Base-by-base conservation (phyloP, 306 rosid genomes). In the Myrica gale region DNA sequence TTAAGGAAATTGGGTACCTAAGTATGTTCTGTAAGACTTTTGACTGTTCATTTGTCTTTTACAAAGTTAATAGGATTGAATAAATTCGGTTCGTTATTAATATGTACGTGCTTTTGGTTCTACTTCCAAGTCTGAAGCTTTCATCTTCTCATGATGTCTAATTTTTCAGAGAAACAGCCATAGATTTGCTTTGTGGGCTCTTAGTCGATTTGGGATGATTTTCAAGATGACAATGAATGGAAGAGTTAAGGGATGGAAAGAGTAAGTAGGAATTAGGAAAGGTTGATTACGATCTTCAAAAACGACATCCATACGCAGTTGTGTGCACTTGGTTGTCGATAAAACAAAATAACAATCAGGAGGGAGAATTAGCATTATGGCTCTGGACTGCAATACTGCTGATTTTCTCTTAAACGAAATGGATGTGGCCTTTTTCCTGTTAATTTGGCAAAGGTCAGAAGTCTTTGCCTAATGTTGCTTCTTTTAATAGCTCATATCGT, bases 391-490 rank as follows among this genome's bases (percentile, higher is more conserved):
- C 45, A 56, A 47, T n/a, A 68, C 55, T 26, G 39, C 69, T 47
- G 48, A 75, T 39, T 57, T 65, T n/a, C 60, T 57, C 74, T 21
- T 41, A 58, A 74, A 54, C 74, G 43, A 58, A 62, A 62, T 66
- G 79, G 68, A 56, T 45, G 72, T 76, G 84, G 85, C 76, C 77
- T 76, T 66, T 48, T 21, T 54, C 44, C 74, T 71, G 56, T 76
- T 78, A 74, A 78, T 68, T 43, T 67, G 75, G 85, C 73, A 15
- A 78, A 84, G 88, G 90, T 87, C 84, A 81, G 86, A 70, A 62
- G 80, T 74, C 80, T 57, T 72, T 45, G 77, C 74, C 57, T 19
- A 55, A 9, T 46, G 47, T 55, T 67, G 57, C 23, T 78, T 71
- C 39, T 61, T 50, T 43, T 47, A 45, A 52, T 75, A 63, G 46